A percentile compares a stretch with the other conserved stretches of the same genome.
Conservation (phyloP, 805 yeast species). For the Kodamaea fukazawae region DNA sequence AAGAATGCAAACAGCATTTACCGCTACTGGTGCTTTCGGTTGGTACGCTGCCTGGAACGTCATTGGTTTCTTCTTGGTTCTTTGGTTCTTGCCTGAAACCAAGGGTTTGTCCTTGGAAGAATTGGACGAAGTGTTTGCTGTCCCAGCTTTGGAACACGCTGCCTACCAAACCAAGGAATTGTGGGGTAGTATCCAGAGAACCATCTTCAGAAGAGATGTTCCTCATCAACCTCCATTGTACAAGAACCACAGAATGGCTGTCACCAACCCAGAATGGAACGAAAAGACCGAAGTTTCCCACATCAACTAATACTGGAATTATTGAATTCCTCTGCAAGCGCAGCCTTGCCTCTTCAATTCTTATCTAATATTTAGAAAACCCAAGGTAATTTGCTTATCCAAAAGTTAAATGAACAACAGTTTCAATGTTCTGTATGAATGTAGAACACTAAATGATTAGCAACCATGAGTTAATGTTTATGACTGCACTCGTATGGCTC, state of each 20-base stretch:
- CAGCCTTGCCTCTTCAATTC: too few relatives aligned
- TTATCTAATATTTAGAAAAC: too few relatives aligned
- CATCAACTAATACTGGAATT: constrained; percentile 1
- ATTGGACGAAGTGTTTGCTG: constrained; percentile 70
- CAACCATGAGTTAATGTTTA: too few relatives aligned
- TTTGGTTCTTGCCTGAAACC: constrained; percentile 73
- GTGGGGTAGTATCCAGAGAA: constrained; percentile 43
- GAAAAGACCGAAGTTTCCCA: constrained; percentile 56
- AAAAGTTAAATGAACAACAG: too few relatives aligned
- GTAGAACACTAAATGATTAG: too few relatives aligned
- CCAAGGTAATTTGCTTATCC: too few relatives aligned
- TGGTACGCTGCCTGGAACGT: constrained; percentile 86
- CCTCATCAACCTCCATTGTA: constrained; percentile 55
- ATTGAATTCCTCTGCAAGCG: too few relatives aligned
- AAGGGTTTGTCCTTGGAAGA: constrained; percentile 72
- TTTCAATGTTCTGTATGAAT: too few relatives aligned
- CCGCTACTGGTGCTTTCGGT: constrained; percentile 83
- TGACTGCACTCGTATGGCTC: too few relatives aligned
- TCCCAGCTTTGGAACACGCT: constrained; percentile 57
- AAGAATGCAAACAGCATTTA: constrained; percentile 59
- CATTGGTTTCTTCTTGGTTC: constrained; percentile 64
- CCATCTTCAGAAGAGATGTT: constrained; percentile 44
- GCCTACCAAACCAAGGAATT: constrained; percentile 32
- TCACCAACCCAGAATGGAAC: constrained; percentile 60
- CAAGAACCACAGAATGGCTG: constrained; percentile 56